Percentiles rank a stretch among this genome's conserved stretches.
Evolutionary conservation across 345 rosid species (phyloP).

Genomic region (Ceriops tagal): DNA sequence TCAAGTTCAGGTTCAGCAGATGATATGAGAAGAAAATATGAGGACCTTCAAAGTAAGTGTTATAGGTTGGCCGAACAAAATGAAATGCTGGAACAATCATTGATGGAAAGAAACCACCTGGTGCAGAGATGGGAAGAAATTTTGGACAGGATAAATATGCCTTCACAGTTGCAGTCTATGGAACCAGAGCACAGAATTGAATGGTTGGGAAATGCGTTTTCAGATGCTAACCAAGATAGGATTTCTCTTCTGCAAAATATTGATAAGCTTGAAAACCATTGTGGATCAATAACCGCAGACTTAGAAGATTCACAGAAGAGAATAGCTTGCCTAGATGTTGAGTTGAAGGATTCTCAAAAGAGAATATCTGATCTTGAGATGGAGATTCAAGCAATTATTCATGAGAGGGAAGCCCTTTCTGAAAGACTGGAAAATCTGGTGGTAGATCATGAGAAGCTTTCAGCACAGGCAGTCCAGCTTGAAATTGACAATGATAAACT

Average conservation of each 20-base stretch:
- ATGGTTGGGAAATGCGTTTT: conserved; percentile 72
- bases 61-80: conserved; percentile 94
- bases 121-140: conserved; percentile 92
- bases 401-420: conserved; percentile 51
- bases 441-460: conserved; percentile 44
- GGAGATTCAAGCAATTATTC: conserved; percentile 44
- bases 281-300: conserved; percentile 59
- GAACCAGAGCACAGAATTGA: conserved; percentile 82
- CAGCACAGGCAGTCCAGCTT: conserved; percentile 38
- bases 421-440: conserved; percentile 54
- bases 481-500: conserved; percentile 58
- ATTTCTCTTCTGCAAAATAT: conserved; percentile 60
- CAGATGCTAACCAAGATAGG: conserved; percentile 58
- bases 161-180: conserved; percentile 59
- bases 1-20: conserved; percentile 55
- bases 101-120: conserved; percentile 79
- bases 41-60: conserved; percentile 85
- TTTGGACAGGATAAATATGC: conserved; percentile 60
- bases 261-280: conserved; percentile 55
- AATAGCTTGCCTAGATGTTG: conserved; percentile 11
- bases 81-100: conserved; percentile 98
- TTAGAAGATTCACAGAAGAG: conserved; percentile 54
- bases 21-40: conserved; percentile 73
- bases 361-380: conserved; percentile 47
- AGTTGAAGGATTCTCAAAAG: conserved; percentile 21